These are phyloP conservation scores for Candida piceae DNA, from an alignment of 805 yeast species.

Conservation along the genomic window DNA sequence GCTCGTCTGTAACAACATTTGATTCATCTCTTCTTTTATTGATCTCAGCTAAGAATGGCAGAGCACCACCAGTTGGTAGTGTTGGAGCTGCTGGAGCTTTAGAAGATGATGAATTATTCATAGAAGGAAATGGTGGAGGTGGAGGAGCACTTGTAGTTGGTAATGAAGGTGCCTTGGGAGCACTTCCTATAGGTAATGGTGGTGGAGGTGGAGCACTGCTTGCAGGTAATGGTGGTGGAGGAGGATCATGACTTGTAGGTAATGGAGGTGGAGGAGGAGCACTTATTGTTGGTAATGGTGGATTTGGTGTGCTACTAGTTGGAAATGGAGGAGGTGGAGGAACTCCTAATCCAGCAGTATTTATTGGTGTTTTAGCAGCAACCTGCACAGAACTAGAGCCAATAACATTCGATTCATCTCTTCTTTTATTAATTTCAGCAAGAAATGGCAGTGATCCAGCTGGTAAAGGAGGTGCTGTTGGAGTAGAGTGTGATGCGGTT, in stretches of 20 bases:
- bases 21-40: slow-evolving; percentile 50
- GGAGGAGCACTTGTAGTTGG: slow-evolving; percentile 6
- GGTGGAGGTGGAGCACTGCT: slow-evolving; percentile 8
- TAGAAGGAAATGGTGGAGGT: slow-evolving; percentile 15
- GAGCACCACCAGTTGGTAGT: slow-evolving; percentile 27
- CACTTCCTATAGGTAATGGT: slow-evolving; percentile 4
- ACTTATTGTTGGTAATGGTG: slow-evolving; percentile 12
- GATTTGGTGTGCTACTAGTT: slow-evolving; percentile 9
- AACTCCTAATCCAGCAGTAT: slow-evolving; percentile 16
- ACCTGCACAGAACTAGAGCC: slow-evolving; percentile 32
- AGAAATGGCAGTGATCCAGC: slow-evolving; percentile 41
- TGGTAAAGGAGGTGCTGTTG: slow-evolving; percentile 12
- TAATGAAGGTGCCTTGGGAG: slow-evolving; percentile 7
- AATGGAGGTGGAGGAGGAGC: slow-evolving; percentile 19
- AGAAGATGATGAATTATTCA: slow-evolving; percentile 16
- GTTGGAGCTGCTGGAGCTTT: slow-evolving; percentile 17
- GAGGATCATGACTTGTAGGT: slow-evolving; percentile 12
- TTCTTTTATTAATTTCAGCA: slow-evolving; percentile 47
- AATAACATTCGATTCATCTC: slow-evolving; percentile 43
- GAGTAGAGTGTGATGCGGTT: slow-evolving; percentile 5
- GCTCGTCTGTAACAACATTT: slow-evolving; percentile 38
- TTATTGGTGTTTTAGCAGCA: too few species aligned
- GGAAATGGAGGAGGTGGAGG: slow-evolving; percentile 22
- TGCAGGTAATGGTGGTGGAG: slow-evolving; percentile 19
- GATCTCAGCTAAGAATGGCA: slow-evolving; percentile 57